Base-by-base conservation (phyloP, 2,329 filamentous ascomycete species). In the Aureobasidium sp. region DNA sequence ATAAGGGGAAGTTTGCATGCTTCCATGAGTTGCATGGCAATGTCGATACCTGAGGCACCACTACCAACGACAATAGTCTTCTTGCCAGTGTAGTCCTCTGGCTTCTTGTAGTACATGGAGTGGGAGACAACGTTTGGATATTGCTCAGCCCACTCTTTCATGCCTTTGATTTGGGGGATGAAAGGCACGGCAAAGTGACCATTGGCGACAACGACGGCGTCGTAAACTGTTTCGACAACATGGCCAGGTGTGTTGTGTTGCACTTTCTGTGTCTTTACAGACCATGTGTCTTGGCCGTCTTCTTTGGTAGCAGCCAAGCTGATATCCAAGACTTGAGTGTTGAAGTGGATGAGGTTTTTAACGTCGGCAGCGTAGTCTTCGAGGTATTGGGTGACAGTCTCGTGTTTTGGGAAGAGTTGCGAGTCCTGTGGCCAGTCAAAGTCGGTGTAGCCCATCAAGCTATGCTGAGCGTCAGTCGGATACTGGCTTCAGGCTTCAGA, bases 61-160 rank as follows among this genome's bases (percentile, higher is more conserved):
- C 90, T 94, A 10, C 93, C 93, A 0, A 97, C 85, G 0, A 97
- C 81, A 5, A 97, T 74, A 11, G 94, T 89, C 73, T 90, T 95
- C 21, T 32, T 49, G 32, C 77, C 80, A 0, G 71, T 70, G 68
- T 87, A 96, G 0, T 77, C 69, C 21, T 83, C 80, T 0, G 89
- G 82, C 0, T 75, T 80, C 44, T 91, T 85, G 70, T 91, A 97
- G 62, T 85, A 84, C 72, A 94, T 96, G 1, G 91, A 91, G 69
- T 80, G 78, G 0, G 71, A 70, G 32, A 81, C 76, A 6, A 62
- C 60, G 25, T 72, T 71, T 0, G 78, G 77, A 51, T 75, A 69
- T 6, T 66, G 59, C 6, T 64, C 49, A 41, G 73, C 70, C 75
- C 76, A 81, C 21, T 72, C 72, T 42, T 68, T 53, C 8, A 80